Evolutionary conservation across 768 basidiomycete genomes (phyloP).

Genomic region (Mycena leptocephala): DNA sequence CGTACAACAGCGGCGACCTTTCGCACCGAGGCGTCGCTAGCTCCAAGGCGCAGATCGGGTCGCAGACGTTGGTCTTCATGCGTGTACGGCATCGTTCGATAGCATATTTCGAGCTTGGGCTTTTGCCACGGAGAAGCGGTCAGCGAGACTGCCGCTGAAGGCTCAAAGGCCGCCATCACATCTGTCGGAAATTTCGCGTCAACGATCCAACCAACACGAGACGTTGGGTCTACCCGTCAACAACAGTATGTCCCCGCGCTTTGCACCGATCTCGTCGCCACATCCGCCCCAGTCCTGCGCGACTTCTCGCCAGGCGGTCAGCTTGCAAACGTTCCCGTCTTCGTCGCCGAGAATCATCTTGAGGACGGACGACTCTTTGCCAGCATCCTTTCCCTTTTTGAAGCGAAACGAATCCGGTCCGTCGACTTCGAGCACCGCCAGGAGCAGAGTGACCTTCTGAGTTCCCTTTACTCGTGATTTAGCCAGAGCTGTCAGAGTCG

Average conservation of each 20-base stretch:
- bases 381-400: conserved; percentile 80
- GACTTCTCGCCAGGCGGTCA: conserved; percentile 85
- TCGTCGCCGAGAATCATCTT: conserved; percentile 85
- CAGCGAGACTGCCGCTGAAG: conserved; percentile 62
- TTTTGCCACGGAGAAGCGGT: conserved; percentile 81
- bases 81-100: conserved; percentile 81
- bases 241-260: conserved; percentile 81
- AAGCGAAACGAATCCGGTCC: conserved; percentile 80
- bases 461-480: conserved; percentile 53
- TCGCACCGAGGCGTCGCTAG: conserved; percentile 78
- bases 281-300: conserved; percentile 81
- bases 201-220: conserved; percentile 8
- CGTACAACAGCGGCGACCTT: conserved; percentile 75
- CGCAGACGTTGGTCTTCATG: conserved; percentile 73
- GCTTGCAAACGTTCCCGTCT: conserved; percentile 75
- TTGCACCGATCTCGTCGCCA: conserved; percentile 60
- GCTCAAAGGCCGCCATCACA: conserved; percentile 65
- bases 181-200: conserved; percentile 55
- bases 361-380: conserved; percentile 77
- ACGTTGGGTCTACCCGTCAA: conserved; percentile 70
- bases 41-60: conserved; percentile 82
- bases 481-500: conserved; percentile 62
- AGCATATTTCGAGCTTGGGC: conserved; percentile 79
- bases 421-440: conserved; percentile 83
- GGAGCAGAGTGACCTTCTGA: conserved; percentile 71